Evolutionary conservation across 2,329 filamentous ascomycete species (phyloP), one percentile per base, ranked within the genome.

Genomic region (Xylaria digitata): DNA sequence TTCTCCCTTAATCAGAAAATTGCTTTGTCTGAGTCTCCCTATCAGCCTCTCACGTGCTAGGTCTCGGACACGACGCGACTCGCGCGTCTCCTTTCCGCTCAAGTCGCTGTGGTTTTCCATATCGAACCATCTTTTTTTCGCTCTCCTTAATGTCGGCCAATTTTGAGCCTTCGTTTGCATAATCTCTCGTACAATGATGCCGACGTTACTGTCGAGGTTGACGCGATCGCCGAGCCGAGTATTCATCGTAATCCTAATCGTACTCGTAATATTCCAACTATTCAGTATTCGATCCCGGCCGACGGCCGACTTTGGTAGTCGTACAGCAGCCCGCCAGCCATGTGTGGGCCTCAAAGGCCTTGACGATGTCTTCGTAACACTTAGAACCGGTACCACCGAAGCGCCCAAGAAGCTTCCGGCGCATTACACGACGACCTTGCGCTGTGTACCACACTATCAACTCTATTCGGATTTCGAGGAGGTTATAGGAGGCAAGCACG

Each of bases 401-500:
- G 81, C 85, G 15, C 76, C 80, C 60, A 81, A 84, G 32, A 87
- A 87, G 73, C 80, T 89, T 2, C 85, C 86, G 1, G 76, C 82
- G 2, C 86, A 88, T 70, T 81, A 87, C 65, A 75, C 80, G 57
- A 86, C 85, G 1, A 86, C 85, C 0, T 79, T 89, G 21, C 80
- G 80, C 68, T 89, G 87, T 77, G 81, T 86, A 48, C 83, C 84
- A 37, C 78, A 87, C 74, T 85, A 83, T 59, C 81, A 84, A 57
- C 83, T 89, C 72, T 88, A 87, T 77, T 89, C 86, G 67, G 87
- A 89, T 75, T 85, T 85, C 61, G 81, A 83, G 30, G 82, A 86
- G 74, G 75, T 81, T 8, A 82, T 88, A 54, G 78, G 81, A 11
- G 85, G 85, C 34, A 79, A 83, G 49, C 78, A 79, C 17, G 76